Percentiles rank a stretch among this genome's conserved stretches.
Conservation (phyloP, 1,139 yeast genomes). For the Pichia sp. region DNA sequence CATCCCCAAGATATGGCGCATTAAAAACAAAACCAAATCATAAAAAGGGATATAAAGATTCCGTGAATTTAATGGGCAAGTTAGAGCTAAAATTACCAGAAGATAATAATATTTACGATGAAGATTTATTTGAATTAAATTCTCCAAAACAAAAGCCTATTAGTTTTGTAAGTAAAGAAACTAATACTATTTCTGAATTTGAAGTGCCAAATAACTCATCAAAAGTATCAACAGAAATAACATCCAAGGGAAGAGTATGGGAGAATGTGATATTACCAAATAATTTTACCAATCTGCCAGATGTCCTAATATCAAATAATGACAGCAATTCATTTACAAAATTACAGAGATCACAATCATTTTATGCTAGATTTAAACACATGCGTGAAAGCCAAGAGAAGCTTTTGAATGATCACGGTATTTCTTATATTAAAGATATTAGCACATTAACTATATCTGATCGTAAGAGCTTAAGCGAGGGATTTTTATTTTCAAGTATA, state of each 20-base stretch:
- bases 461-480: neutral
- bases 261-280: no score
- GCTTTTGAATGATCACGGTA: slow-evolving; percentile 13
- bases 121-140: slow-evolving; percentile 14
- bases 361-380: slow-evolving; percentile 16
- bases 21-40: slow-evolving; percentile 4
- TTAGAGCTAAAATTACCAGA: neutral
- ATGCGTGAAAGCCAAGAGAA: slow-evolving; percentile 18
- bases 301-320: no score
- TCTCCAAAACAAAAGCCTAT: neutral
- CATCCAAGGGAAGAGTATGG: no score
- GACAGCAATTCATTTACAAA: neutral
- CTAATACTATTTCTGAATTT: no score
- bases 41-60: slow-evolving; percentile 12
- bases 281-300: no score
- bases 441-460: slow-evolving; percentile 1
- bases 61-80: slow-evolving; percentile 13
- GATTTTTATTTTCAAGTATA: slow-evolving; percentile 13
- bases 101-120: slow-evolving; percentile 6
- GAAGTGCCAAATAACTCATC: no score
- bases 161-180: neutral
- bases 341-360: slow-evolving; percentile 13
- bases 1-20: slow-evolving; percentile 7
- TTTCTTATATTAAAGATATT: slow-evolving; percentile 12
- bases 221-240: no score